These are phyloP conservation scores for Amanita pseudoporphyria DNA, from an alignment of 768 basidiomycete species.

Conservation along the genomic window DNA sequence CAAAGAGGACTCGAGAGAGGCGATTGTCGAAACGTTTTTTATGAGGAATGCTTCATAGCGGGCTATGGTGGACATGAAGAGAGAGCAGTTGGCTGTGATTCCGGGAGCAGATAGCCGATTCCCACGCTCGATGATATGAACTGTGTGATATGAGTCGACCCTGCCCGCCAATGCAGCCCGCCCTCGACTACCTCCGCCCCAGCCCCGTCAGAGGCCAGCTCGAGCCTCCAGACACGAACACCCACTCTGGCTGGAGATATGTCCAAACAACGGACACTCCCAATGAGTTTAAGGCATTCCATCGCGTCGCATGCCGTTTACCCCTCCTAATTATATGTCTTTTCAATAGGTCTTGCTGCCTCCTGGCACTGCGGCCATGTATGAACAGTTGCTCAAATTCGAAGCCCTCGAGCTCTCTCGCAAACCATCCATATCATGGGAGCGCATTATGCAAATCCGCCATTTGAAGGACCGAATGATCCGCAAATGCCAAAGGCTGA, in stretches of 20 bases:
- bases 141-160: slow-evolving; percentile 2
- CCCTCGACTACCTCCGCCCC: slow-evolving; percentile 46
- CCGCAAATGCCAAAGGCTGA: slow-evolving; percentile 61
- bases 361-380: slow-evolving; percentile 55
- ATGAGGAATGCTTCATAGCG: slow-evolving; percentile 80
- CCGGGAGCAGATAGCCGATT: not conserved
- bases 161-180: slow-evolving; percentile 9
- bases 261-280: slow-evolving; percentile 71
- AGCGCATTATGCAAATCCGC: slow-evolving; percentile 63
- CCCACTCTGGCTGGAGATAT: slow-evolving; percentile 56
- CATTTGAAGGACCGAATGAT: slow-evolving; percentile 78
- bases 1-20: slow-evolving; percentile 80
- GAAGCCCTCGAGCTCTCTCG: slow-evolving; percentile 54
- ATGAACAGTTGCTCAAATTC: slow-evolving; percentile 53
- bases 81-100: slow-evolving; percentile 5
- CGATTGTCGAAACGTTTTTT: slow-evolving; percentile 77
- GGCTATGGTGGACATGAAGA: slow-evolving; percentile 50
- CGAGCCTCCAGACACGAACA: slow-evolving; percentile 51
- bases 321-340: not conserved
- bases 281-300: slow-evolving; percentile 58
- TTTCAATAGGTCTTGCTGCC: slow-evolving; percentile 52
- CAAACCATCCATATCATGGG: slow-evolving; percentile 49
- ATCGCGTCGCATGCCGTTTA: not conserved
- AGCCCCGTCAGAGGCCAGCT: slow-evolving; percentile 70
- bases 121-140: not conserved